These are phyloP conservation scores for Xylaria polymorpha DNA, from an alignment of 2,329 filamentous ascomycete species.

Conservation along the genomic window DNA sequence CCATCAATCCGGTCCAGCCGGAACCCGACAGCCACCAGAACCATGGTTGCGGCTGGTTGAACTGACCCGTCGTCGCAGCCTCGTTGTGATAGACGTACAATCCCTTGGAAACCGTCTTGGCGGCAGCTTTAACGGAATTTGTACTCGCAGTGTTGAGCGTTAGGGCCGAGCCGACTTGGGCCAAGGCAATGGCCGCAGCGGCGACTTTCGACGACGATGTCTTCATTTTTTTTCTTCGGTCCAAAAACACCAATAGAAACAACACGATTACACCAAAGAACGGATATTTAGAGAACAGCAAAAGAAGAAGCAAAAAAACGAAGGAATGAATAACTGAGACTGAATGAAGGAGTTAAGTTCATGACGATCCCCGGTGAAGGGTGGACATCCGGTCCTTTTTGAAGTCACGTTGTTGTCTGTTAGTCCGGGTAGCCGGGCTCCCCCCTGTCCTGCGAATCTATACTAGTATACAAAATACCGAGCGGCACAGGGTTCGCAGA, in stretches of 20 bases:
- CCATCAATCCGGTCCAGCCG: conserved; percentile 50
- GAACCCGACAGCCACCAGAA: conserved; percentile 53
- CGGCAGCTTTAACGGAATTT: conserved; percentile 45
- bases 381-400: conserved; percentile 32
- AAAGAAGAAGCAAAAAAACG: neutral
- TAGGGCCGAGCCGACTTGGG: conserved; percentile 40
- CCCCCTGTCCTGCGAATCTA: neutral
- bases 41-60: conserved; percentile 51
- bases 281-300: neutral
- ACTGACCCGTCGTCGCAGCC: conserved; percentile 48
- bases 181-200: conserved; percentile 35
- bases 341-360: conserved; percentile 1
- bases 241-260: conserved; percentile 3
- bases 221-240: conserved; percentile 38
- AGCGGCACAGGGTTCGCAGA: conserved; percentile 19
- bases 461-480: conserved; percentile 17
- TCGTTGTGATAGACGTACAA: conserved; percentile 49
- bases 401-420: conserved; percentile 20
- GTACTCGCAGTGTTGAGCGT: conserved; percentile 42
- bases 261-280: conserved; percentile 12
- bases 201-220: conserved; percentile 36
- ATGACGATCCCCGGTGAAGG: conserved; percentile 1
- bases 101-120: conserved; percentile 46
- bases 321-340: conserved; percentile 2
- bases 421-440: neutral